phyloP scores from a whole-genome alignment of 2,329 filamentous ascomycete species.

The Dothideomycetes sp. region DNA sequence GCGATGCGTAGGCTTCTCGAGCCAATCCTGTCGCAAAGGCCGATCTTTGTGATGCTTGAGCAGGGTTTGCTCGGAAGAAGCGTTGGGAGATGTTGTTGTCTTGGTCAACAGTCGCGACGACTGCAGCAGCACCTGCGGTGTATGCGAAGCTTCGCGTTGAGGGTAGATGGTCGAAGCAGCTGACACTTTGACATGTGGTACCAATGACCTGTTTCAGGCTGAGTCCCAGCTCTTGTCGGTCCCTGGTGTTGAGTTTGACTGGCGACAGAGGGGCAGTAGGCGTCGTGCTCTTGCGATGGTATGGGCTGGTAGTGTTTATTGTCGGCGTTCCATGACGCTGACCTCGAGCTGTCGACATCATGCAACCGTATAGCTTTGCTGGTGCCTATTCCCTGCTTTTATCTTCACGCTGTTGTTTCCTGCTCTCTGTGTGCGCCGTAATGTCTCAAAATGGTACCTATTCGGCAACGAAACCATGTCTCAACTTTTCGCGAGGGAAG shows the following conservation, averaged over 20 bases:
- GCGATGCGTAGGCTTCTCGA: slow-evolving; percentile 4
- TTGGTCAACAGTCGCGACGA: slow-evolving; percentile 71
- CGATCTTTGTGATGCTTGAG: background rate
- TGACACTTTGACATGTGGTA: slow-evolving; percentile 75
- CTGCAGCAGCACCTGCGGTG: slow-evolving; percentile 86
- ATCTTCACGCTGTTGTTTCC: background rate
- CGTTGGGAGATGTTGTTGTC: slow-evolving; percentile 59
- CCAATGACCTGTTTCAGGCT: slow-evolving; percentile 61
- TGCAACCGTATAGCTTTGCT: background rate
- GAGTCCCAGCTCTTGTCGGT: slow-evolving; percentile 12
- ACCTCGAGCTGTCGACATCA: slow-evolving; percentile 6
- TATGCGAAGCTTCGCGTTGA: slow-evolving; percentile 69
- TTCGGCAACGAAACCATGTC: slow-evolving; percentile 12
- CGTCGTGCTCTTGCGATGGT: background rate
- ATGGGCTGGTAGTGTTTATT: background rate
- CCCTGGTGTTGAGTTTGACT: slow-evolving; percentile 1
- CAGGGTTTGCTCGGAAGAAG: slow-evolving; percentile 67
- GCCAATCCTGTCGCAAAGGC: background rate
- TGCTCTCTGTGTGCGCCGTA: slow-evolving; percentile 11
- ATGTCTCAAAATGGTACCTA: slow-evolving; percentile 17
- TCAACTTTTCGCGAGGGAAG: slow-evolving; percentile 4
- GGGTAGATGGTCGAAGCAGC: slow-evolving; percentile 74
- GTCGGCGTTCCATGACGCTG: slow-evolving; percentile 4
- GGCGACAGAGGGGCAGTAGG: slow-evolving; percentile 6
- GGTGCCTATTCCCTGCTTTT: background rate